A percentile compares a stretch with the other conserved stretches of the same genome.
Evolutionary conservation across 1,284 basidiomycete species (phyloP).

Genomic region (Tranzscheliella williamsii): DNA sequence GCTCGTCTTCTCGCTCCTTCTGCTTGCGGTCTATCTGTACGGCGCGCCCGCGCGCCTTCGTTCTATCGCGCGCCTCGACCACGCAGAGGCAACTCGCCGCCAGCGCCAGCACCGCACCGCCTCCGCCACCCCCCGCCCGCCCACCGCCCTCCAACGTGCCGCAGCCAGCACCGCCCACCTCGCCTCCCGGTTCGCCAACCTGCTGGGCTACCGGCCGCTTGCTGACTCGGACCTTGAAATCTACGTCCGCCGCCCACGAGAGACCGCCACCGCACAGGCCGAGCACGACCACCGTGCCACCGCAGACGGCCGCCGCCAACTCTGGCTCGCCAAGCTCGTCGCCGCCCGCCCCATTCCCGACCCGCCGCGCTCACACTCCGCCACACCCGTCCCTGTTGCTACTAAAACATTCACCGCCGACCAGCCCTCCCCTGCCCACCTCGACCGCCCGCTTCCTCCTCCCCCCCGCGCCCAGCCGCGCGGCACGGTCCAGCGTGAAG

Average conservation of each 20-base stretch:
- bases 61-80: conserved; percentile 14
- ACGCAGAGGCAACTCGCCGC: conserved; percentile 8
- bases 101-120: not conserved
- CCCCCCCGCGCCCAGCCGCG: conserved; percentile 17
- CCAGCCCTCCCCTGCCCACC: conserved; percentile 2
- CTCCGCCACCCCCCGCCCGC: not conserved
- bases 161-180: not conserved
- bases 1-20: conserved; percentile 3
- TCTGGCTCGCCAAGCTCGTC: conserved; percentile 23
- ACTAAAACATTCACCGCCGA: too few relatives aligned
- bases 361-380: too few relatives aligned
- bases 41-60: conserved; percentile 10
- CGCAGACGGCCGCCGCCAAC: conserved; percentile 20
- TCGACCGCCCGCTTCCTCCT: conserved; percentile 6
- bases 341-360: conserved; percentile 2
- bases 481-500: too few relatives aligned
- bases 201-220: not conserved
- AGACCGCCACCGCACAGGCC: not conserved
- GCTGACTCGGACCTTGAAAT: not conserved
- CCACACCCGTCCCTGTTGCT: too few relatives aligned
- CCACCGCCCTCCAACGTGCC: not conserved
- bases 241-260: not conserved
- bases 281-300: too few relatives aligned
- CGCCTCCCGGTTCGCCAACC: not conserved
- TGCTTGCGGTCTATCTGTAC: conserved; percentile 26